phyloP scores from a whole-genome alignment of 2,329 filamentous ascomycete species.

The Paecilomyces niveus region DNA sequence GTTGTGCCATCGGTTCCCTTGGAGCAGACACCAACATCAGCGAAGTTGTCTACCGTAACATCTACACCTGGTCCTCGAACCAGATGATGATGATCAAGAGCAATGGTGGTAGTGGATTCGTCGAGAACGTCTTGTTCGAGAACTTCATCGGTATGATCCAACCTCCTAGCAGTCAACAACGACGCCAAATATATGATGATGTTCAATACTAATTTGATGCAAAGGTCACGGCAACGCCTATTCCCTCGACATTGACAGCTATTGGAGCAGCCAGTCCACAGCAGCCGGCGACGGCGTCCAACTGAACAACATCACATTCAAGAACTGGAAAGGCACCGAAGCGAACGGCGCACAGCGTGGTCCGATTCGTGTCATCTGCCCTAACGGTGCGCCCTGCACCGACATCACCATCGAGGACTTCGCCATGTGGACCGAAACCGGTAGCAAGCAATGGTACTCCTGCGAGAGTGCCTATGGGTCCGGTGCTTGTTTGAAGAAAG shows the following conservation, averaged over 20 bases:
- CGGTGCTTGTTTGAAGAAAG: constrained; percentile 40
- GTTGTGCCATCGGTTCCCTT: constrained; percentile 52
- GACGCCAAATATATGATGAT: neutral
- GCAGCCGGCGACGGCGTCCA: constrained; percentile 45
- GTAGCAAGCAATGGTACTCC: constrained; percentile 30
- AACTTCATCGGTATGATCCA: constrained; percentile 45
- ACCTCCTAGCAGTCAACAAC: no score
- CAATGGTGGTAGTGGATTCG: constrained; percentile 49
- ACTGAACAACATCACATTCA: constrained; percentile 47
- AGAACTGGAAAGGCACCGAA: constrained; percentile 50
- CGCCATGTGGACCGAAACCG: constrained; percentile 37
- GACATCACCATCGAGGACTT: constrained; percentile 46
- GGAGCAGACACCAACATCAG: constrained; percentile 44
- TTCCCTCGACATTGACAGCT: constrained; percentile 48
- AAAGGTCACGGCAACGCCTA: constrained; percentile 54
- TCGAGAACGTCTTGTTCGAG: constrained; percentile 45
- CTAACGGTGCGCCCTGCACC: constrained; percentile 45
- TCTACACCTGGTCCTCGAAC: constrained; percentile 55
- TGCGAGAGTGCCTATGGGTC: constrained; percentile 46
- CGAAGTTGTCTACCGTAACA: constrained; percentile 48
- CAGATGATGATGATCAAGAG: constrained; percentile 60
- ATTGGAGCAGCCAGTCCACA: constrained; percentile 41
- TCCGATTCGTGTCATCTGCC: constrained; percentile 48
- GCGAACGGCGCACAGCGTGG: constrained; percentile 44
- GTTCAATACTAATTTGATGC: neutral